Evolutionary conservation across 495 filamentous ascomycete species (phyloP), one percentile per base, ranked within the genome.

Genomic region (Aspergillus ostianus): DNA sequence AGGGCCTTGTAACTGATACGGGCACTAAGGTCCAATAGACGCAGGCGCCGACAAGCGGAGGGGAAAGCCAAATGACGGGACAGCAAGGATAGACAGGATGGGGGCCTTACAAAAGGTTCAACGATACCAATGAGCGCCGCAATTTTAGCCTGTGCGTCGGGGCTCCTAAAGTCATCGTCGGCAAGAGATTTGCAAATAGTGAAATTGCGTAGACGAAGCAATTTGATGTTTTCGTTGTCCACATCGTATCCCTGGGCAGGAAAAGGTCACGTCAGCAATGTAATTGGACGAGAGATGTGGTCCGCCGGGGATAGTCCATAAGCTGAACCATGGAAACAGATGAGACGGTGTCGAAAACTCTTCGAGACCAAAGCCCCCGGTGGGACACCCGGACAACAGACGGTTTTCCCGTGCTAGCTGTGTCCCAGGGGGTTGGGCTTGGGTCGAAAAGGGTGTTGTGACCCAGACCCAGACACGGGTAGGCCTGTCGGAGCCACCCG

Each of bases 191-290:
- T 85, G 32, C 86, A 81, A 41, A 93, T 73, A 0, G 88, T 91
- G 67, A 85, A 94, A 70, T 86, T 93, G 61, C 85, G 81, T 59
- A 96, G 80, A 57, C 90, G 86, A 52, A 95, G 77, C 56, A 95
- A 79, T 47, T 85, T 80, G 64, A 94, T 90, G 58, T 93, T 86
- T 45, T 82, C 70, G 64, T 95, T 87, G 55, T 90, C 85, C 15
- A 82, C 75, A 30, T 83, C 78, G 70, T 90, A 95, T 61, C 90
- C 91, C 87, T 91, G 64, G 44, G 60, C 44, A 64, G 53, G 58
- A 48, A 49, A 59, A 50, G 44, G 15, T 30, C 59, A 52, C 62
- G 57, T 66, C 41, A 62, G 51, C 64, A 56, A 59, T 63, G 64
- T 67, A 27, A 63, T 67, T 63, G 62, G 60, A 58, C 51, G 49